Conservation (phyloP, 2,329 filamentous ascomycete genomes). For the Colletotrichum chrysophilum region DNA sequence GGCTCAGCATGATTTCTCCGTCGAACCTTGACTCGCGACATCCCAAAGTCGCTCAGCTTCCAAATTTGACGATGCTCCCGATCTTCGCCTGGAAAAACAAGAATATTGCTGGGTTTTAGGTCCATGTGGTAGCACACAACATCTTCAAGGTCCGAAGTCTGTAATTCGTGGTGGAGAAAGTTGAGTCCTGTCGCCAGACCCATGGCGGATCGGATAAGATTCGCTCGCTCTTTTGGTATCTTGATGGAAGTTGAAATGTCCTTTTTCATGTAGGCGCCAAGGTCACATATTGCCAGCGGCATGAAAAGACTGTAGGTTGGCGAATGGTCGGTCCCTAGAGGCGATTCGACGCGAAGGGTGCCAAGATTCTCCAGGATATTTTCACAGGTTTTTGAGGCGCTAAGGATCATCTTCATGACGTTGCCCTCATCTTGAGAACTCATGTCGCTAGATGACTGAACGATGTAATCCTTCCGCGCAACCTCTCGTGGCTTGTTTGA, state of each 20-base stretch:
- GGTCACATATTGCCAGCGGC: conserved; percentile 40
- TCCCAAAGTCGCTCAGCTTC: conserved; percentile 48
- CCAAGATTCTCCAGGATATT: conserved; percentile 42
- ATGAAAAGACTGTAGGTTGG: conserved; percentile 42
- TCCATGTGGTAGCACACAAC: conserved; percentile 47
- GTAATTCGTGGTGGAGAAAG: conserved; percentile 41
- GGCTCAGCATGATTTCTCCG: conserved; percentile 8
- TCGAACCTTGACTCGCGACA: conserved; percentile 38
- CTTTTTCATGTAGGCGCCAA: conserved; percentile 39
- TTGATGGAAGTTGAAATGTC: conserved; percentile 20
- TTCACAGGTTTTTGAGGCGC: conserved; percentile 31
- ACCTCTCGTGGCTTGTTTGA: conserved; percentile 26
- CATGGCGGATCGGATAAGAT: background rate
- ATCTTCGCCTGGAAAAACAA: conserved; percentile 27
- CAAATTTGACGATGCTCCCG: conserved; percentile 30
- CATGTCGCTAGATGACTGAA: conserved; percentile 21
- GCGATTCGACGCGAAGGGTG: conserved; percentile 35
- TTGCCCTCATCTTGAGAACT: conserved; percentile 32
- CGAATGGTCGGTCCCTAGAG: background rate
- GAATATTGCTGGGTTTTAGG: conserved; percentile 42
- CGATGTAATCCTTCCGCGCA: conserved; percentile 42
- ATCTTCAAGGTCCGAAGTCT: conserved; percentile 26
- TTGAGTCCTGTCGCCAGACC: conserved; percentile 28
- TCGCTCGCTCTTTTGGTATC: background rate
- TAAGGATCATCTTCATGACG: conserved; percentile 38